Percentiles rank a stretch among this genome's conserved stretches.
These are phyloP conservation scores for Gonapodya sp. DNA, from an alignment of 192 early-diverging fungal species.

Conservation along the genomic window DNA sequence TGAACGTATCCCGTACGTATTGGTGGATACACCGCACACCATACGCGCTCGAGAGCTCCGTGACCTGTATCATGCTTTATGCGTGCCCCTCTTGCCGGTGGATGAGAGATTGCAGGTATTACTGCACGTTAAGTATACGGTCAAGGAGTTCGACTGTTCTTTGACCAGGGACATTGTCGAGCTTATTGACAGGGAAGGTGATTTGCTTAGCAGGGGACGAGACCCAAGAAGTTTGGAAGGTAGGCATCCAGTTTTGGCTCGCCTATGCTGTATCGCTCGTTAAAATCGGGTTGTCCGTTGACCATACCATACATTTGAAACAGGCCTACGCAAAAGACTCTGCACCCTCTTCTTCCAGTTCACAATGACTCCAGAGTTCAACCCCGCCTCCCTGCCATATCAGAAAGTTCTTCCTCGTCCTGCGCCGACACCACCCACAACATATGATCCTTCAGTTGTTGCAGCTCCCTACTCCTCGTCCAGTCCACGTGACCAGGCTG, in stretches of 20 bases:
- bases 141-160: constrained; percentile 55
- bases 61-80: constrained; percentile 48
- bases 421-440: neutral
- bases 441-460: neutral
- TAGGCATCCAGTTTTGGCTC: constrained; percentile 7
- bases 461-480: neutral
- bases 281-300: no score
- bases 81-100: constrained; percentile 30
- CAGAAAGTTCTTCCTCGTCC: constrained; percentile 25
- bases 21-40: constrained; percentile 47
- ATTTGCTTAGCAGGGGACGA: constrained; percentile 41
- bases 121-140: constrained; percentile 52
- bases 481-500: constrained; percentile 30
- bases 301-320: no score
- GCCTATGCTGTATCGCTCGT: neutral
- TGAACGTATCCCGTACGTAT: neutral
- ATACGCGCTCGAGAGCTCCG: constrained; percentile 46
- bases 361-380: constrained; percentile 49
- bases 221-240: constrained; percentile 41
- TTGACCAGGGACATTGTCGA: constrained; percentile 47
- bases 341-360: constrained; percentile 47
- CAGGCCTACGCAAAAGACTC: constrained; percentile 41
- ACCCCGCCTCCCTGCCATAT: constrained; percentile 38
- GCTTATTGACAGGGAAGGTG: constrained; percentile 50
- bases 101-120: constrained; percentile 49